phyloP scores from a whole-genome alignment of 352 stramenopile genomes.

The Phytophthora agathidicida region DNA sequence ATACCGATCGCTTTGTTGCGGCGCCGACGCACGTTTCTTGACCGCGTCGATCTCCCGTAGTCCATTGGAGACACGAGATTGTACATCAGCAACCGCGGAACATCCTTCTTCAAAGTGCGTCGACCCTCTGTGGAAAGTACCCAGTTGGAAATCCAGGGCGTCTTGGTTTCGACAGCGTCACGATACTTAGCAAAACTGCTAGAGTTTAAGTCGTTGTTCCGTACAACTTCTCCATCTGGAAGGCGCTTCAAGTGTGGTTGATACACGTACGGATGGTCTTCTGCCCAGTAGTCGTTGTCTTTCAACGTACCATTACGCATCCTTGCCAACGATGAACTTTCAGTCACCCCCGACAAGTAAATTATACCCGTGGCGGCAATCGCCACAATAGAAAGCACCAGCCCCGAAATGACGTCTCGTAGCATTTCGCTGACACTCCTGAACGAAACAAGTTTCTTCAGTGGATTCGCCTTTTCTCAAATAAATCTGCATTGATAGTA shows the following conservation, averaged over 20 bases:
- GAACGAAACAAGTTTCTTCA: conserved; percentile 9
- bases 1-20: conserved; percentile 40
- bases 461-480: neutral
- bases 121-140: conserved; percentile 33
- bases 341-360: too few species aligned
- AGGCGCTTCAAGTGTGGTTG: conserved; percentile 43
- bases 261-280: conserved; percentile 55
- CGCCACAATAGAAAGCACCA: neutral
- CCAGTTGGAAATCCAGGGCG: conserved; percentile 42
- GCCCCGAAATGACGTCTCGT: neutral
- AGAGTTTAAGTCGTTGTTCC: conserved; percentile 28
- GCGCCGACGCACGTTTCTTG: conserved; percentile 36
- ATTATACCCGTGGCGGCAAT: conserved; percentile 1
- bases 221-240: conserved; percentile 44
- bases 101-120: conserved; percentile 38
- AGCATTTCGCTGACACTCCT: neutral
- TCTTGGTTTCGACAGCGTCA: conserved; percentile 21
- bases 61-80: conserved; percentile 58
- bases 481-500: neutral
- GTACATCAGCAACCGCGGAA: conserved; percentile 45
- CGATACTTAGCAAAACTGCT: conserved; percentile 26
- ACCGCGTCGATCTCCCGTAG: conserved; percentile 38
- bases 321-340: conserved; percentile 1
- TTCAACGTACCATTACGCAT: conserved; percentile 10
- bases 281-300: conserved; percentile 45